A percentile compares a stretch with the other conserved stretches of the same genome.
Conservation (phyloP, 2,329 filamentous ascomycete genomes). For the Xylariomycetidae sp. region DNA sequence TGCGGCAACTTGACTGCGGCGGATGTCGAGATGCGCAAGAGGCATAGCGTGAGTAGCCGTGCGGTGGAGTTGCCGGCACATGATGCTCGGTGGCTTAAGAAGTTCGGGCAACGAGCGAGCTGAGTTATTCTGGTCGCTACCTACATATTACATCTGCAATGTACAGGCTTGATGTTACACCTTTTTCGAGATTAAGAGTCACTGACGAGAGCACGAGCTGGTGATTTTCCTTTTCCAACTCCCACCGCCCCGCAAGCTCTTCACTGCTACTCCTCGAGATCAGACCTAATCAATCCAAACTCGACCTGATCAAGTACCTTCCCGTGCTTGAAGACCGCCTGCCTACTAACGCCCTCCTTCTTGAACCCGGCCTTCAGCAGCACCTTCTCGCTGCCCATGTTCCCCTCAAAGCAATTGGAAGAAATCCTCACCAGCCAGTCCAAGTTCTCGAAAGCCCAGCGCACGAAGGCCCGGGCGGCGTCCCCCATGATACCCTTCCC, state of each 20-base stretch:
- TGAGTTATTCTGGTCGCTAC: too few relatives aligned
- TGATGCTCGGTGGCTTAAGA: constrained; percentile 44
- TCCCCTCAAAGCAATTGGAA: constrained; percentile 30
- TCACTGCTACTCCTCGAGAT: constrained; percentile 14
- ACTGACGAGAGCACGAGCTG: too few relatives aligned
- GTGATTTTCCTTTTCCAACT: too few relatives aligned
- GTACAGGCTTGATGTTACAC: too few relatives aligned
- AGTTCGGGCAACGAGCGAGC: constrained; percentile 30
- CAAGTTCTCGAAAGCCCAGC: constrained; percentile 39
- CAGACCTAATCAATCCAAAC: constrained; percentile 33
- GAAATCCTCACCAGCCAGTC: constrained; percentile 37
- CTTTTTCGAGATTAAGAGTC: too few relatives aligned
- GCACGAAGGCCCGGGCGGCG: constrained; percentile 30
- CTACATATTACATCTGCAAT: too few relatives aligned
- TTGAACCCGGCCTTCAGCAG: constrained; percentile 36
- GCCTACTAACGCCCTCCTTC: constrained; percentile 37
- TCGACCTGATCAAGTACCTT: constrained; percentile 30
- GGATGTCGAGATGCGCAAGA: constrained; percentile 25
- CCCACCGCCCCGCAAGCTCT: too few relatives aligned
- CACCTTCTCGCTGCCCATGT: constrained; percentile 37
- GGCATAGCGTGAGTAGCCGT: constrained; percentile 24
- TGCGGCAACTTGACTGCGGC: constrained; percentile 45
- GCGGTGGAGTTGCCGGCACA: constrained; percentile 42
- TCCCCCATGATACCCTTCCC: constrained; percentile 39
- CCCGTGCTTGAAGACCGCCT: constrained; percentile 36